phyloP scores from a whole-genome alignment of 768 basidiomycete genomes.

The Panaeolus cyanescens region DNA sequence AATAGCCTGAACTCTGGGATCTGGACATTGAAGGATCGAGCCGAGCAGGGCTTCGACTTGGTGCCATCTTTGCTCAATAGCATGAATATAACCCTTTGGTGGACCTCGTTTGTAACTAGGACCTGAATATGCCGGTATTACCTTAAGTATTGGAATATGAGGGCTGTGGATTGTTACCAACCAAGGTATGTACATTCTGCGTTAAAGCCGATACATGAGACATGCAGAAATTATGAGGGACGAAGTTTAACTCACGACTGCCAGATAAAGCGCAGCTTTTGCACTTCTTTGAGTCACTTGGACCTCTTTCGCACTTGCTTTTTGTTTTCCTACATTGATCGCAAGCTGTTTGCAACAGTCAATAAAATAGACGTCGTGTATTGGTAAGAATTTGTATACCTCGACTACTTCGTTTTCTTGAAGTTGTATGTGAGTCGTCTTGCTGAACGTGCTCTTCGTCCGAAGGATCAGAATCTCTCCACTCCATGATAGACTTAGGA shows the following conservation, averaged over 20 bases:
- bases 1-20: slow-evolving; percentile 62
- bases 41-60: slow-evolving; percentile 91
- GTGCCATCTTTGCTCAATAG: slow-evolving; percentile 90
- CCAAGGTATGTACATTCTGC: slow-evolving; percentile 70
- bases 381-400: slow-evolving; percentile 33
- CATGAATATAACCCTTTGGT: slow-evolving; percentile 90
- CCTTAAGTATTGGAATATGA: neutral
- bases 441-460: slow-evolving; percentile 50
- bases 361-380: neutral
- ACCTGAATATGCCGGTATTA: slow-evolving; percentile 37
- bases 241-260: slow-evolving; percentile 40
- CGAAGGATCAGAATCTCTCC: slow-evolving; percentile 62
- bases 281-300: slow-evolving; percentile 49
- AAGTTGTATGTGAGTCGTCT: slow-evolving; percentile 39
- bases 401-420: slow-evolving; percentile 65
- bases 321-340: slow-evolving; percentile 89
- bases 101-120: slow-evolving; percentile 84
- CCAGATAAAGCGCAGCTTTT: slow-evolving; percentile 64
- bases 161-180: slow-evolving; percentile 19
- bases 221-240: slow-evolving; percentile 8
- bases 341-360: slow-evolving; percentile 53
- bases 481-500: slow-evolving; percentile 41
- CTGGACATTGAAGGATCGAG: slow-evolving; percentile 72
- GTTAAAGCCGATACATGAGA: slow-evolving; percentile 17
- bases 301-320: slow-evolving; percentile 75